Evolutionary conservation across 805 yeast species (phyloP).

Genomic region (Saccharomyces mikatae): DNA sequence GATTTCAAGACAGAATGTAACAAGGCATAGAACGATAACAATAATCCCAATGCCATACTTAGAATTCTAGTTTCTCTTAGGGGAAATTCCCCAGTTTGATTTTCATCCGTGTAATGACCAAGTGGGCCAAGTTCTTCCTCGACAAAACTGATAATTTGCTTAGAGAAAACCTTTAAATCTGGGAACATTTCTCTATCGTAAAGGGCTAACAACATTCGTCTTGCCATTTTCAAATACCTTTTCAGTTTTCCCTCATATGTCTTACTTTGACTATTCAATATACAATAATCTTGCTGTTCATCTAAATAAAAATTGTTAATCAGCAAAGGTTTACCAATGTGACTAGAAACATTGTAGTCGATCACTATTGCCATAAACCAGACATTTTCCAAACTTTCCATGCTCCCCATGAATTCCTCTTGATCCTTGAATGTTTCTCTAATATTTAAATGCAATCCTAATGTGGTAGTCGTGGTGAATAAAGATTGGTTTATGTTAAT

Average conservation of each 20-base stretch:
- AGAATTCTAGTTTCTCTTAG: conserved; percentile 3
- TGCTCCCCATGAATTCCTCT: conserved; percentile 15
- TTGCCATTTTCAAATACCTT: conserved; percentile 11
- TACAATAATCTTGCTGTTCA: background rate
- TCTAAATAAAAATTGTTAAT: conserved; percentile 7
- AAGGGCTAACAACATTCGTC: conserved; percentile 12
- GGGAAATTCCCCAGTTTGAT: background rate
- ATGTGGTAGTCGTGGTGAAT: conserved; percentile 10
- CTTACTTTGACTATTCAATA: background rate
- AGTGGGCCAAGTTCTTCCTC: conserved; percentile 9
- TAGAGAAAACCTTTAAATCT: conserved; percentile 4
- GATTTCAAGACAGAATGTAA: background rate
- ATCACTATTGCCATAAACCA: conserved; percentile 22
- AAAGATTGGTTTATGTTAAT: conserved; percentile 10
- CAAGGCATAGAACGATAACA: conserved; percentile 5
- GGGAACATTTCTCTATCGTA: conserved; percentile 9
- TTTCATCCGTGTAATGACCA: conserved; percentile 6
- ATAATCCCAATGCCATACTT: conserved; percentile 2
- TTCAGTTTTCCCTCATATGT: conserved; percentile 9
- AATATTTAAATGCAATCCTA: conserved; percentile 23
- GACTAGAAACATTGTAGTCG: conserved; percentile 20
- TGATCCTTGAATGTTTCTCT: conserved; percentile 8
- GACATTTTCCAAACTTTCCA: conserved; percentile 16
- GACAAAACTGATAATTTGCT: conserved; percentile 4
- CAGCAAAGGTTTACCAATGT: conserved; percentile 19